Base-by-base conservation (phyloP, 768 basidiomycete species). In the Panaeolus cyanescens region DNA sequence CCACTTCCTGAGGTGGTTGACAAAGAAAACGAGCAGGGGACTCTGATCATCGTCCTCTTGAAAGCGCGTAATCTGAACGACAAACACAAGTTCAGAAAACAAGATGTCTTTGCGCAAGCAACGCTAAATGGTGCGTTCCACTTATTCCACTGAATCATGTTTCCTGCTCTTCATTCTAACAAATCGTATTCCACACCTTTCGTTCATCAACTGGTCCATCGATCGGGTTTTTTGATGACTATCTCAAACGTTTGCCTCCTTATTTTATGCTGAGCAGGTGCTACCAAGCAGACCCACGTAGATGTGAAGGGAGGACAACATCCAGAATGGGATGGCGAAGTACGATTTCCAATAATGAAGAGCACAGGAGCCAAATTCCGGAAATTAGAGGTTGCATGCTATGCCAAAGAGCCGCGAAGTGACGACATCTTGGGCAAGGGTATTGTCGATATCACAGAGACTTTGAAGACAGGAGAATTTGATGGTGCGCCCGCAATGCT, bases 291-390 rank as follows among this genome's bases (percentile, higher is more conserved):
- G 60, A 95, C 93, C 0, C 79, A 84, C 57, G 82, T 88, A 61
- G 90, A 93, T 68, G 80, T 87, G 65, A 93, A 89, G 70, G 95
- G 95, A 2, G 96, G 96, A 0, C 96, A 98, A 70, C 91, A 93
- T 73, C 96, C 96, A 2, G 85, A 89, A 61, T 98, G 95, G 94
- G 95, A 97, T 70, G 87, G 87, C 32, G 95, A 97, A 73, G 73
- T 96, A 56, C 85, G 93, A 40, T 88, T 95, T 72, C 83, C 88
- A 5, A 80, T 98, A 53, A 72, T 83, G 65, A 86, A 85, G 67
- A 83, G 84, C n/a, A 64, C 71, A 0, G 72, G 70, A 8, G 83
- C 84, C 32, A 86, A 86, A 64, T 77, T 79, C 64, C 78, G 89
- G 71, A 85, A 80, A 56, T 71, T 97, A 39, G 86, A 89, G 64